A percentile compares a stretch with the other conserved stretches of the same genome.
Evolutionary conservation across 805 yeast species (phyloP).

Genomic region (Ascoidea asiatica): DNA sequence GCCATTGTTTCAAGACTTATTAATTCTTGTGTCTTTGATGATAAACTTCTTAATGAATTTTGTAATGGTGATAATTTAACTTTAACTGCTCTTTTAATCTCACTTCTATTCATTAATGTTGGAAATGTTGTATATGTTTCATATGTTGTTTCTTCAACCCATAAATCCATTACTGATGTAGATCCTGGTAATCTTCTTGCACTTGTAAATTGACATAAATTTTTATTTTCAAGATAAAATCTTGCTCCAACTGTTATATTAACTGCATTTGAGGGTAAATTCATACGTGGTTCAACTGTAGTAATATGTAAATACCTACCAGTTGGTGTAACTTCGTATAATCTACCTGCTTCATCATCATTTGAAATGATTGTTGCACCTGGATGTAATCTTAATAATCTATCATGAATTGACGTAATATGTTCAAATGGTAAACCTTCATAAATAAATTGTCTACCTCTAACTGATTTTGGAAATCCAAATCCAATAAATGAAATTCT

Average conservation of each 20-base stretch:
- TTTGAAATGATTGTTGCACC: slow-evolving; percentile 59
- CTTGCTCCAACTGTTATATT: slow-evolving; percentile 40
- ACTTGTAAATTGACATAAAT: slow-evolving; percentile 55
- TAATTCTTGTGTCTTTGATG: slow-evolving; percentile 59
- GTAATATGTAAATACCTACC: slow-evolving; percentile 67
- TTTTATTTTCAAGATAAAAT: slow-evolving; percentile 63
- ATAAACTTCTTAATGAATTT: slow-evolving; percentile 60
- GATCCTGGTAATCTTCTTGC: slow-evolving; percentile 65
- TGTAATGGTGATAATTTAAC: slow-evolving; percentile 69
- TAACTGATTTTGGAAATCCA: slow-evolving; percentile 68
- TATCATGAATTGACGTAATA: slow-evolving; percentile 67
- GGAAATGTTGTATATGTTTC: slow-evolving; percentile 73
- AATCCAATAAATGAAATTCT: slow-evolving; percentile 69
- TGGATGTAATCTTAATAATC: slow-evolving; percentile 63
- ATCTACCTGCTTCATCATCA: slow-evolving; percentile 40
- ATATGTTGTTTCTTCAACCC: slow-evolving; percentile 82
- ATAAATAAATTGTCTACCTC: slow-evolving; percentile 67
- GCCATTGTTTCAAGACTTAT: slow-evolving; percentile 52
- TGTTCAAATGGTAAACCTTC: slow-evolving; percentile 86
- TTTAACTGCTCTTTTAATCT: slow-evolving; percentile 34
- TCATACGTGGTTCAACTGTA: slow-evolving; percentile 57
- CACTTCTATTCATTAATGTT: slow-evolving; percentile 75
- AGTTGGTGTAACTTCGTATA: slow-evolving; percentile 36
- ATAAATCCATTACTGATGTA: slow-evolving; percentile 55
- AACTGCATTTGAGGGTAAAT: slow-evolving; percentile 26